A percentile compares a stretch with the other conserved stretches of the same genome.
phyloP scores from a whole-genome alignment of 2,329 filamentous ascomycete genomes.

The Neofusicoccum laricinum region DNA sequence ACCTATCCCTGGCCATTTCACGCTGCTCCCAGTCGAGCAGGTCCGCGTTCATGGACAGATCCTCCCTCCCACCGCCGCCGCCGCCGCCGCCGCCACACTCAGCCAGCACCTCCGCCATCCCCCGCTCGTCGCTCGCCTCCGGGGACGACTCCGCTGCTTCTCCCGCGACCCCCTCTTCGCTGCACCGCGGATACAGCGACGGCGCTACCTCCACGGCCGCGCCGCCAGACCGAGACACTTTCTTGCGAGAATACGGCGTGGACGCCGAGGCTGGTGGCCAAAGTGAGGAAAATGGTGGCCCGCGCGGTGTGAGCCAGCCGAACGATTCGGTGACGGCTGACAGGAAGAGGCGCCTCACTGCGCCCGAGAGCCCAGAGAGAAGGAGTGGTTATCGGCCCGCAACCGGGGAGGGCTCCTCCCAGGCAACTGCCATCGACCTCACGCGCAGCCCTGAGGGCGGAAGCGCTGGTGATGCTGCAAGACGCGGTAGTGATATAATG shows the following conservation, averaged over 20 bases:
- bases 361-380: constrained; percentile 30
- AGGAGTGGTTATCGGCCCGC: constrained; percentile 24
- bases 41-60: constrained; percentile 6
- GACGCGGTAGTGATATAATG: constrained; percentile 36
- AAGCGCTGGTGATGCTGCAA: background rate
- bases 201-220: background rate
- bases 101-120: constrained; percentile 1
- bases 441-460: background rate
- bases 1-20: background rate
- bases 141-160: background rate
- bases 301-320: background rate
- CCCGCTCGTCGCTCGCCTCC: background rate
- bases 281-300: background rate
- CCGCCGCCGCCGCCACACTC: background rate
- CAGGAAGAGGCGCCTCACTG: constrained; percentile 35
- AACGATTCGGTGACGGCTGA: constrained; percentile 20
- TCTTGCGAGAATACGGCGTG: constrained; percentile 1
- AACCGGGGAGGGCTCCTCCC: constrained; percentile 7
- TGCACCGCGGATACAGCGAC: constrained; percentile 10
- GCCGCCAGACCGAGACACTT: background rate
- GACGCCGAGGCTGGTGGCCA: background rate
- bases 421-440: background rate
- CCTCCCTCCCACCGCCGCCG: background rate
- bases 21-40: background rate
- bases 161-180: background rate